A percentile compares a stretch with the other conserved stretches of the same genome.
Evolutionary conservation across 441 rosid species (phyloP).

Genomic region (Mallotus repandus): DNA sequence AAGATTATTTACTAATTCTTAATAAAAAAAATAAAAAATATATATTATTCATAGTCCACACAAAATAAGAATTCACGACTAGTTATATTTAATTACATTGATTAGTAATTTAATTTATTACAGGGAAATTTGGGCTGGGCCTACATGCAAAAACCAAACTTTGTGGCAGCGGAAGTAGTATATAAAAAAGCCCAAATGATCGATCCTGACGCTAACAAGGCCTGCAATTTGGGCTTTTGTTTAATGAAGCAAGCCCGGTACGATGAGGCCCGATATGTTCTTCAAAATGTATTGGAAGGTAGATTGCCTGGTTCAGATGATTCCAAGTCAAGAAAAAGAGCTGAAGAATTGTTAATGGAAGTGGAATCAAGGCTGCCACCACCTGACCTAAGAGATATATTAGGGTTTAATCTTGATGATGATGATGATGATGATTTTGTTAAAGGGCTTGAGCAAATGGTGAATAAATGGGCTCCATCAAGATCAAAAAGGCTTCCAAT

Average conservation of each 20-base stretch:
- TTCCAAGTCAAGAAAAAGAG: slow-evolving; percentile 52
- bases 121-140: slow-evolving; percentile 99
- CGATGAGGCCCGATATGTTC: slow-evolving; percentile 47
- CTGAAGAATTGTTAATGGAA: slow-evolving; percentile 54
- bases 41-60: too few relatives aligned
- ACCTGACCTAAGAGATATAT: slow-evolving; percentile 23
- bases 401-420: slow-evolving; percentile 28
- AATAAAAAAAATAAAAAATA: too few relatives aligned
- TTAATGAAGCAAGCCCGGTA: slow-evolving; percentile 63
- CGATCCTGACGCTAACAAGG: slow-evolving; percentile 68
- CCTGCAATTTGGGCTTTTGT: slow-evolving; percentile 67
- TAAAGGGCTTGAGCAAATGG: slow-evolving; percentile 46
- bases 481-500: slow-evolving; percentile 79
- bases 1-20: too few relatives aligned
- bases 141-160: slow-evolving; percentile 83
- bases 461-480: slow-evolving; percentile 45
- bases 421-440: slow-evolving; percentile 55
- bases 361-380: slow-evolving; percentile 36
- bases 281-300: slow-evolving; percentile 36
- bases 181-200: slow-evolving; percentile 79
- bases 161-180: slow-evolving; percentile 72
- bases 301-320: slow-evolving; percentile 58
- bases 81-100: too few relatives aligned
- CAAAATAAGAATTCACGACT: too few relatives aligned
- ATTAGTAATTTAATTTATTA: background rate